These are phyloP conservation scores for Pichia occidentalis DNA, from an alignment of 805 yeast genomes.

Conservation along the genomic window DNA sequence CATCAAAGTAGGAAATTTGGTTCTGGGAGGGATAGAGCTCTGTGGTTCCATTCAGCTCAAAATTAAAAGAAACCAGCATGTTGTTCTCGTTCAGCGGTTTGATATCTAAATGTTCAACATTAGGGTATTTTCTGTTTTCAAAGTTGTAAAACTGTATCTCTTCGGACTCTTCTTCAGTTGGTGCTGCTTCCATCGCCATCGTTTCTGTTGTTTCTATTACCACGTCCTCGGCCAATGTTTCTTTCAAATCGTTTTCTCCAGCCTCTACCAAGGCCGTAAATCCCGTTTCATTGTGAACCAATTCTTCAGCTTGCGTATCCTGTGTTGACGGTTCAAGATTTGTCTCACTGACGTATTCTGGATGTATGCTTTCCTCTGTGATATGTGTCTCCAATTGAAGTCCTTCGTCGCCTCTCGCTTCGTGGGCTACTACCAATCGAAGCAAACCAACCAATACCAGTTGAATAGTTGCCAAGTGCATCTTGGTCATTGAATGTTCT, in stretches of 20 bases:
- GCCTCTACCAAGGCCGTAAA: background rate
- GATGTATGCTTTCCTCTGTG: too few species aligned
- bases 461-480: too few species aligned
- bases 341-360: too few species aligned
- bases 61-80: slow-evolving; percentile 63
- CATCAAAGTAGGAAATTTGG: slow-evolving; percentile 42
- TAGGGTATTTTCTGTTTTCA: slow-evolving; percentile 33
- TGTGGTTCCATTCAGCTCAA: slow-evolving; percentile 51
- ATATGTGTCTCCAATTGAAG: too few species aligned
- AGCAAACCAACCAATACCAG: too few species aligned
- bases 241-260: background rate
- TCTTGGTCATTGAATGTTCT: too few species aligned
- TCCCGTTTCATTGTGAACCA: too few species aligned
- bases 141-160: slow-evolving; percentile 2
- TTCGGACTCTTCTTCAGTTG: background rate
- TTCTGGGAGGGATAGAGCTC: slow-evolving; percentile 19
- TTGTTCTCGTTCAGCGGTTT: slow-evolving; percentile 71
- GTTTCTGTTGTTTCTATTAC: background rate
- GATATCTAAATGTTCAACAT: slow-evolving; percentile 54
- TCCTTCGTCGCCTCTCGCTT: too few species aligned
- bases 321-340: too few species aligned
- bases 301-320: too few species aligned
- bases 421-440: too few species aligned
- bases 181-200: background rate
- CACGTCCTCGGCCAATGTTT: background rate